Conservation (phyloP, 2,329 filamentous ascomycete species). For the Aureobasidium namibiae region DNA sequence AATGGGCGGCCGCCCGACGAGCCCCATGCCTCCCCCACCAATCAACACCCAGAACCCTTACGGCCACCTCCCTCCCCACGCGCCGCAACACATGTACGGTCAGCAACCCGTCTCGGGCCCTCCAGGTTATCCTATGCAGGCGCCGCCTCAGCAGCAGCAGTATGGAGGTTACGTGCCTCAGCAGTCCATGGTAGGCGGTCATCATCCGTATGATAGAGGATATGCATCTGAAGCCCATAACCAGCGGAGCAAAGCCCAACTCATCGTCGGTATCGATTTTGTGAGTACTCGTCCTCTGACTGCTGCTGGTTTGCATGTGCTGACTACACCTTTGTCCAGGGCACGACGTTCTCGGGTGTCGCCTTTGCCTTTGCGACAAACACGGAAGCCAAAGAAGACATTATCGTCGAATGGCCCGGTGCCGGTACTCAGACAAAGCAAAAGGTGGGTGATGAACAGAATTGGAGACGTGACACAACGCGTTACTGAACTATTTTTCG, state of each 20-base stretch:
- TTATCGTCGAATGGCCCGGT: slow-evolving; percentile 98
- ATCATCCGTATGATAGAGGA: slow-evolving; percentile 13
- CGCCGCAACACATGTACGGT: slow-evolving; percentile 32
- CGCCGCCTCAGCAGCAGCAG: slow-evolving; percentile 20
- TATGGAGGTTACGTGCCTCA: slow-evolving; percentile 14
- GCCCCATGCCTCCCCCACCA: slow-evolving; percentile 33
- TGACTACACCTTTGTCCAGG: slow-evolving; percentile 43
- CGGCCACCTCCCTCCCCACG: slow-evolving; percentile 23
- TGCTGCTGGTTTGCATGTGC: not conserved
- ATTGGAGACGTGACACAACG: slow-evolving; percentile 7
- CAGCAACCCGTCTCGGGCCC: slow-evolving; percentile 28
- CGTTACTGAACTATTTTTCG: slow-evolving; percentile 15
- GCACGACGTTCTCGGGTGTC: slow-evolving; percentile 95
- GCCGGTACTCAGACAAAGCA: slow-evolving; percentile 97
- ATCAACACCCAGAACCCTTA: slow-evolving; percentile 46
- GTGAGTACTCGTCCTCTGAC: slow-evolving; percentile 44
- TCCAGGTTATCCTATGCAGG: slow-evolving; percentile 31
- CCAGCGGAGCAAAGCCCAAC: slow-evolving; percentile 84
- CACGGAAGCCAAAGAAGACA: slow-evolving; percentile 95
- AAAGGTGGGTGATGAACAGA: slow-evolving; percentile 55
- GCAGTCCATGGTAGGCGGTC: slow-evolving; percentile 14
- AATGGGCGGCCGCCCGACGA: slow-evolving; percentile 41
- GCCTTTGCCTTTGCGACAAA: slow-evolving; percentile 91
- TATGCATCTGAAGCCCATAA: slow-evolving; percentile 69
- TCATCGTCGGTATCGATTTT: slow-evolving; percentile 99